Evolutionary conservation across 2,329 filamentous ascomycete species (phyloP).

Genomic region (Talaromyces sp.): DNA sequence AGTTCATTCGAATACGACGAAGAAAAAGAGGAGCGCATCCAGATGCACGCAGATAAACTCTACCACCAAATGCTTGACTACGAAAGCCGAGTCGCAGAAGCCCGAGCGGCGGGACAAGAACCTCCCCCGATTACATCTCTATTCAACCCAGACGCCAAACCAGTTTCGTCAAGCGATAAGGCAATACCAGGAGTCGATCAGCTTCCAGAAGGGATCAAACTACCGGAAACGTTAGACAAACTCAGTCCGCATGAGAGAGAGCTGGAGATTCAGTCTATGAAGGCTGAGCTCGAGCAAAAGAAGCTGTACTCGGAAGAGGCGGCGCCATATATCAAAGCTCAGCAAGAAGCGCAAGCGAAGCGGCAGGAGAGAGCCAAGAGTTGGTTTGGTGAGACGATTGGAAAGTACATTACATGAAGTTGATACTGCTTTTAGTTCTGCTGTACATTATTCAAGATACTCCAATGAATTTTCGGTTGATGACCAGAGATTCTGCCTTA

Average conservation of each 20-base stretch:
- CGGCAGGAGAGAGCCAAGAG: conserved; percentile 38
- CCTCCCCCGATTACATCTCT: conserved; percentile 45
- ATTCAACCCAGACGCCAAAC: conserved; percentile 38
- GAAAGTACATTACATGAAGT: conserved; percentile 37
- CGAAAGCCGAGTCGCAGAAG: conserved; percentile 68
- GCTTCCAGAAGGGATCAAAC: conserved; percentile 35
- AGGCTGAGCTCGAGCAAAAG: conserved; percentile 37
- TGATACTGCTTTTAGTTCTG: background rate
- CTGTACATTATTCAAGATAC: conserved; percentile 1
- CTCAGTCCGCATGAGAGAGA: conserved; percentile 48
- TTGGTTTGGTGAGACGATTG: conserved; percentile 45
- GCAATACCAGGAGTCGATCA: conserved; percentile 37
- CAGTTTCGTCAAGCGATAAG: conserved; percentile 17
- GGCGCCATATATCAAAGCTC: conserved; percentile 34
- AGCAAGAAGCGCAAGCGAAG: conserved; percentile 36
- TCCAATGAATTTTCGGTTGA: background rate
- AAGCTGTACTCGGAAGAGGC: conserved; percentile 37
- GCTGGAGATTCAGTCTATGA: conserved; percentile 40
- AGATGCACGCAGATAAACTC: conserved; percentile 90
- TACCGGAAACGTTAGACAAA: conserved; percentile 38
- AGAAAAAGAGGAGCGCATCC: conserved; percentile 78
- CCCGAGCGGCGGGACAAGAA: conserved; percentile 43
- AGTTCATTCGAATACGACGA: conserved; percentile 61
- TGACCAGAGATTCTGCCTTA: background rate
- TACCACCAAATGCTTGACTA: conserved; percentile 84